Percentiles rank a stretch among this genome's conserved stretches.
Evolutionary conservation across 192 early-diverging fungal species (phyloP).

Genomic region (Dimargaris verticillata): DNA sequence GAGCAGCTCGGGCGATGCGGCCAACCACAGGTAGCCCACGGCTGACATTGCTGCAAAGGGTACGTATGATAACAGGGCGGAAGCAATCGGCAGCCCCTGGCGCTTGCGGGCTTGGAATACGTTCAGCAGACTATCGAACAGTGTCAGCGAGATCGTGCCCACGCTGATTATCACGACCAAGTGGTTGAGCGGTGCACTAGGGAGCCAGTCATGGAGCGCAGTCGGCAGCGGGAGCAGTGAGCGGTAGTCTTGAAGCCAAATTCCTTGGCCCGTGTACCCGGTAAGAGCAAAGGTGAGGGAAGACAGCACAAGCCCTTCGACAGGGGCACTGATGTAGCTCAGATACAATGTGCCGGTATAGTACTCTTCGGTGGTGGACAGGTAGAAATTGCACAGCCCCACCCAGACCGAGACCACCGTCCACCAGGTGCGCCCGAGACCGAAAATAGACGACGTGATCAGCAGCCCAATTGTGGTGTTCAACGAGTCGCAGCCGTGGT

Average conservation of each 20-base stretch:
- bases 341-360: constrained; percentile 76
- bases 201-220: constrained; percentile 14
- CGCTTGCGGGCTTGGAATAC: constrained; percentile 36
- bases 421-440: constrained; percentile 58
- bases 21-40: constrained; percentile 45
- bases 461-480: constrained; percentile 44
- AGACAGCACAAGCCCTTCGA: constrained; percentile 73
- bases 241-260: constrained; percentile 22
- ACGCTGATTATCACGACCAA: constrained; percentile 21
- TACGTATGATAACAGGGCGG: constrained; percentile 40
- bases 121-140: constrained; percentile 38
- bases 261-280: constrained; percentile 37
- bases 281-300: constrained; percentile 40
- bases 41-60: constrained; percentile 40
- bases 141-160: constrained; percentile 19
- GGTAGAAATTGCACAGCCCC: constrained; percentile 74
- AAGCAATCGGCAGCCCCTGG: constrained; percentile 31
- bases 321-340: constrained; percentile 70
- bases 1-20: constrained; percentile 46
- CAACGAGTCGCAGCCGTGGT: constrained; percentile 72
- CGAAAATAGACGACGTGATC: constrained; percentile 40
- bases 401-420: constrained; percentile 33
- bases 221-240: constrained; percentile 20
- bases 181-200: constrained; percentile 11
- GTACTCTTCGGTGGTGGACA: constrained; percentile 90